Conservation (phyloP, 1,284 basidiomycete genomes). For the Vanrija pseudolonga region DNA sequence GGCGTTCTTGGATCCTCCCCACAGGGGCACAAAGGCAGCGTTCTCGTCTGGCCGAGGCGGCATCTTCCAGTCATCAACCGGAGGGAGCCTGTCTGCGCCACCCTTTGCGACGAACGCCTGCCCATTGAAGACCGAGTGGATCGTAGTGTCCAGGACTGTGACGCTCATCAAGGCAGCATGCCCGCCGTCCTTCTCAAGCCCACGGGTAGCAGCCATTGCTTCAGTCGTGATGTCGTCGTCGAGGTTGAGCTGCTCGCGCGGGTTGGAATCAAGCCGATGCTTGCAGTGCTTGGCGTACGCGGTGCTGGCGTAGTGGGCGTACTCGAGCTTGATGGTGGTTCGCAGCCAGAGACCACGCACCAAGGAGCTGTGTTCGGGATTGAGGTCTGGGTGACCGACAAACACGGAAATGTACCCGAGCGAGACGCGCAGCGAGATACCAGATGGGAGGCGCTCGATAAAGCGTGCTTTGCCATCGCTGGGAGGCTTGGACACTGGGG, state of each 20-base stretch:
- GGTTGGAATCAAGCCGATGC: conserved; percentile 53
- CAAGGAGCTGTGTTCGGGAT: conserved; percentile 63
- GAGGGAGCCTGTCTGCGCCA: conserved; percentile 16
- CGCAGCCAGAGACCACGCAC: conserved; percentile 69
- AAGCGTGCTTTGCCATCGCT: conserved; percentile 3
- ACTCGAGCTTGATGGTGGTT: conserved; percentile 59
- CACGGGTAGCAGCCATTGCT: conserved; percentile 55
- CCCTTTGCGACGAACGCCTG: conserved; percentile 25
- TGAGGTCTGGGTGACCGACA: conserved; percentile 70
- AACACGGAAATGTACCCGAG: conserved; percentile 64
- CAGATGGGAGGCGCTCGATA: conserved; percentile 56
- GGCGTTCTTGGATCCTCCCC: not conserved
- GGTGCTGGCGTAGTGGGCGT: conserved; percentile 54
- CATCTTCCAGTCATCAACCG: not conserved
- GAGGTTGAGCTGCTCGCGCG: conserved; percentile 50
- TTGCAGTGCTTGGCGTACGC: conserved; percentile 49
- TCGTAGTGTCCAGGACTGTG: conserved; percentile 24
- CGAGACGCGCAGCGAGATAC: conserved; percentile 59
- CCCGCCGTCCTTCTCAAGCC: conserved; percentile 38
- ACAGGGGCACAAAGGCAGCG: conserved; percentile 1
- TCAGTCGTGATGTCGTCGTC: conserved; percentile 62
- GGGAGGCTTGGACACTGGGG: not conserved
- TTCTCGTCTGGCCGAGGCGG: conserved; percentile 7
- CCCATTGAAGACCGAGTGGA: conserved; percentile 46
- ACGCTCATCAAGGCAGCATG: conserved; percentile 42